Base-by-base conservation (phyloP, 2,329 filamentous ascomycete genomes). In the Samsoniella hepiali region DNA sequence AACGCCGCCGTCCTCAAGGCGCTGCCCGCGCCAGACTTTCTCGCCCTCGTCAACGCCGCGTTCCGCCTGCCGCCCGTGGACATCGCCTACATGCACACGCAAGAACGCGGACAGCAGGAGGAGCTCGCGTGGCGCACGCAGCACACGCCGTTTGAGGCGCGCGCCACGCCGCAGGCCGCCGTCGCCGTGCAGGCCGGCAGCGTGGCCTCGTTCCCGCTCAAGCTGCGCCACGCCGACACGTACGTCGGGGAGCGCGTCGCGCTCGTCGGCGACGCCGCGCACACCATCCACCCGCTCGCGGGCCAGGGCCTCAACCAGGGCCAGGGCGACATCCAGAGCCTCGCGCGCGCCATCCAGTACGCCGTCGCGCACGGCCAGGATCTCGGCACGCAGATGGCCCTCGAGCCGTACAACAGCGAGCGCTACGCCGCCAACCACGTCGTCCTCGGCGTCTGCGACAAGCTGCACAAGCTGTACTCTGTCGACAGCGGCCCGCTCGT, bases 241-340 rank as follows among this genome's bases (percentile, higher is more conserved):
- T 99, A 99, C 73, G 90, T 91, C 49, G 90, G 88, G 45, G 92
- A 97, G 71, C 89, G 95, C n/a, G 82, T 97, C 9, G 95, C 93
- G 1, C 84, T 99, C 1, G 87, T 99, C 42, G 95, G 95, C 65
- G 95, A 99, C 68, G 95, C 95, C 1, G 95, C 95, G 8, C 95
- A 99, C 74, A 96, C 93, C 1, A 88, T 97, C 67, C 95, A 99
- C 74, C 95, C 95, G 0, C 87, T 99, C 4, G 95, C 92, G 1
- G 95, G 95, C 1, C 95, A 98, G 76, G 95, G 95, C 1, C 82
- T 99, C 15, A 99, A 99, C 72, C 90, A 96, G 70, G 95, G 95
- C 1, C 89, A 98, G 67, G 93, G 87, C 22, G 95, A 99, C 73
- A 90, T 95, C 0, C 88, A 91, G 70, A 89, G 90, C 60, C 84